phyloP scores from a whole-genome alignment of 169 alveolate genomes.

The Eimeria brunetti region DNA sequence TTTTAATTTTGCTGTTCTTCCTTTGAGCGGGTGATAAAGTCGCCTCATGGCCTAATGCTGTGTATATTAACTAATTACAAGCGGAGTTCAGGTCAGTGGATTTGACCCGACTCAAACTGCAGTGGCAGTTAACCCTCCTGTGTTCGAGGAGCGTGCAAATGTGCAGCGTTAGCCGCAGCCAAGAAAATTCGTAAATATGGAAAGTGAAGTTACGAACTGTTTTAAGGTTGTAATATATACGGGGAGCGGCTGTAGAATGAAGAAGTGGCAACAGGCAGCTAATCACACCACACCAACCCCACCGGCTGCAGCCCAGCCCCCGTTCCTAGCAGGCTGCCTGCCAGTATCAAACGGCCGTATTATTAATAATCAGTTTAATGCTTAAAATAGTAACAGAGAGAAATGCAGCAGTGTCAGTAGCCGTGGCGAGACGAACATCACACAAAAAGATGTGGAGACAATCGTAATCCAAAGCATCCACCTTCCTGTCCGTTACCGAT shows the following conservation, averaged over 20 bases:
- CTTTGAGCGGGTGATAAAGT: neutral
- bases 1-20: neutral
- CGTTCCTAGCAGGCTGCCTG: neutral
- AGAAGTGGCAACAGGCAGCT: neutral
- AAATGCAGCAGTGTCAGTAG: neutral
- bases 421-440: neutral
- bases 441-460: neutral
- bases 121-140: neutral
- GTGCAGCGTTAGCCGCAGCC: neutral
- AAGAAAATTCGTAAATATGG: neutral
- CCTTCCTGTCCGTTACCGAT: neutral
- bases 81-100: neutral
- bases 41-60: neutral
- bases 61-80: neutral
- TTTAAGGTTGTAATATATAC: neutral
- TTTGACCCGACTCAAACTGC: neutral
- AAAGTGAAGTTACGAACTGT: neutral
- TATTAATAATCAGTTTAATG: neutral
- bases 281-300: slow-evolving; percentile 35
- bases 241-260: neutral
- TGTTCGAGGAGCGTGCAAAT: neutral
- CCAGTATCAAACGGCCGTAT: neutral
- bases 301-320: slow-evolving; percentile 48
- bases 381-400: neutral
- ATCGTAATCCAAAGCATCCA: neutral